Percentiles rank a stretch among this genome's conserved stretches.
These are phyloP conservation scores for Talaromyces sp. DNA, from an alignment of 2,329 filamentous ascomycete genomes.

Conservation along the genomic window DNA sequence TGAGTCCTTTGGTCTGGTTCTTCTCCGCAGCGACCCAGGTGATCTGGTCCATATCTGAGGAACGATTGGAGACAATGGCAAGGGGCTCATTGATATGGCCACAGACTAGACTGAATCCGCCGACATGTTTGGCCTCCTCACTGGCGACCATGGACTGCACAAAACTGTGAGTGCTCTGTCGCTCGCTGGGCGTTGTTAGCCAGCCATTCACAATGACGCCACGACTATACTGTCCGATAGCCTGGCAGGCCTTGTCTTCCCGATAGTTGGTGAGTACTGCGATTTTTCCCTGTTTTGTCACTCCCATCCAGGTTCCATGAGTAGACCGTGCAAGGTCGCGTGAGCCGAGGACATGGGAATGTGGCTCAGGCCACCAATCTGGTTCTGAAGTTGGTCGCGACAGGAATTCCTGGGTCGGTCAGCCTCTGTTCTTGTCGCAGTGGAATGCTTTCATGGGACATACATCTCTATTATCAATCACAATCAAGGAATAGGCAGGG, in stretches of 20 bases:
- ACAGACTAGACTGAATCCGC: slow-evolving; percentile 66
- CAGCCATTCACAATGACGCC: slow-evolving; percentile 65
- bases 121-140: slow-evolving; percentile 59
- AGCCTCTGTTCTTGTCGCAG: neutral
- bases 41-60: slow-evolving; percentile 53
- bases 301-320: slow-evolving; percentile 67
- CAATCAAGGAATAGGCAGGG: slow-evolving; percentile 72
- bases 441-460: slow-evolving; percentile 6
- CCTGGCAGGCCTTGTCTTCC: slow-evolving; percentile 53
- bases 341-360: slow-evolving; percentile 61
- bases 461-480: slow-evolving; percentile 77
- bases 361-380: slow-evolving; percentile 61
- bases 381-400: slow-evolving; percentile 62
- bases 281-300: slow-evolving; percentile 63
- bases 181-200: slow-evolving; percentile 48
- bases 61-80: slow-evolving; percentile 65
- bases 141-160: slow-evolving; percentile 58
- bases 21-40: slow-evolving; percentile 53
- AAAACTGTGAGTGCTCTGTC: slow-evolving; percentile 53
- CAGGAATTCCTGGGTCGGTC: slow-evolving; percentile 60
- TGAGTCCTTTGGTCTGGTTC: slow-evolving; percentile 61
- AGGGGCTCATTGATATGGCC: slow-evolving; percentile 58
- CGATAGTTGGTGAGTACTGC: slow-evolving; percentile 68
- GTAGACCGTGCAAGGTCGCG: slow-evolving; percentile 62
- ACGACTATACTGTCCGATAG: slow-evolving; percentile 54